Evolutionary conservation across 225 moss, liverwort and hornwort species (phyloP), one percentile per base, ranked within the genome.

Genomic region (Antitrichia curtipendula): DNA sequence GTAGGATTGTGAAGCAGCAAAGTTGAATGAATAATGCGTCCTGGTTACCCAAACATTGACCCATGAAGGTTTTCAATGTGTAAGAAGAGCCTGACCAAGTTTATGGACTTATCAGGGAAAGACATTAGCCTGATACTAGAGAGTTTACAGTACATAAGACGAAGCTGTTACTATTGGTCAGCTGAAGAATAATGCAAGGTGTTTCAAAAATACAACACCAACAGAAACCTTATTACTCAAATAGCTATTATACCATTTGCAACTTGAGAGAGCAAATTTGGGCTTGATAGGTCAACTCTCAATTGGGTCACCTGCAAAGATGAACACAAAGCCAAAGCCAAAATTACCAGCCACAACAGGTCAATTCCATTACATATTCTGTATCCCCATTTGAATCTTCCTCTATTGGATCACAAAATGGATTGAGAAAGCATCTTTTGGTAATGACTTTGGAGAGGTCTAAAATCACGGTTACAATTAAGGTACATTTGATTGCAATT

Each of bases 291-390:
- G 65, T 93, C 82, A 93, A 64, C 79, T 87, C 79, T 87, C 54
- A 85, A 82, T 85, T 64, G 90, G 72, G 29, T 91, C 69, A 70
- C 93, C 93, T 93, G 88, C 64, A 78, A 14, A 86, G 16, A n/a
- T 12, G 75, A 88, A 85, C 63, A 68, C 34, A 70, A 69, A 80
- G 14, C 47, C 31, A 62, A 57, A 62, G n/a, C 29, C 69, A 47
- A 82, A 87, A 81, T 21, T 25, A 56, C 13, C 14, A 5, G 36
- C 34, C 32, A 49, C 59, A 56, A 18, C 13, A 65, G 32, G 40
- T 64, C 52, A 65, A 43, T 38, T 61, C 56, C 21, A 60, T 58
- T 24, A 16, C 38, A 80, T 34, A 9, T 65, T 81, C 78, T 47
- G 27, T 59, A 65, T 28, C 34, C 13, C 23, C 56, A 17, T 24